These are phyloP conservation scores for Aspergillus cavernicola DNA, from an alignment of 495 filamentous ascomycete genomes.

Conservation along the genomic window DNA sequence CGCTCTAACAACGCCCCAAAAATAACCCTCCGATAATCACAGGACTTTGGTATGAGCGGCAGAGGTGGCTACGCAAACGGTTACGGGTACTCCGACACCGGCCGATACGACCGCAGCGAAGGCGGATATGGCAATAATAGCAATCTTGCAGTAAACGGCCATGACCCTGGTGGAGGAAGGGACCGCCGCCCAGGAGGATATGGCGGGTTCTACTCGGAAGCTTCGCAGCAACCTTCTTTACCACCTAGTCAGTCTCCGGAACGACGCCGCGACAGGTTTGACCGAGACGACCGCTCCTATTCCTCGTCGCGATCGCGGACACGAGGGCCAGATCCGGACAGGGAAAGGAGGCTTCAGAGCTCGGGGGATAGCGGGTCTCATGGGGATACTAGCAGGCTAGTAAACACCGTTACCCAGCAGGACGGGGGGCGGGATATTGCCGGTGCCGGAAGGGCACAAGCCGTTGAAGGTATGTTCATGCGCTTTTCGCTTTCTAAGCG, in stretches of 20 bases:
- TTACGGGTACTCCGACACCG: slow-evolving; percentile 41
- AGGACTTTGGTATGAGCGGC: slow-evolving; percentile 38
- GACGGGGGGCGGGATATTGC: slow-evolving; percentile 20
- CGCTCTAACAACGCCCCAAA: neutral
- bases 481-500: neutral
- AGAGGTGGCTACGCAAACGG: slow-evolving; percentile 41
- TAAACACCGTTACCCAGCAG: slow-evolving; percentile 21
- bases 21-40: neutral
- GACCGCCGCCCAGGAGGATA: slow-evolving; percentile 43
- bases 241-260: slow-evolving; percentile 33
- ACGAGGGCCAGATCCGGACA: slow-evolving; percentile 28
- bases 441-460: slow-evolving; percentile 23
- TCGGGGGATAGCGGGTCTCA: slow-evolving; percentile 26
- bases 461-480: slow-evolving; percentile 38
- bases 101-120: slow-evolving; percentile 38
- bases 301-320: slow-evolving; percentile 40
- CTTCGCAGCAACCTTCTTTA: slow-evolving; percentile 28
- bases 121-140: slow-evolving; percentile 33
- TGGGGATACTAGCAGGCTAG: slow-evolving; percentile 22
- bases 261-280: slow-evolving; percentile 32
- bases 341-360: slow-evolving; percentile 23
- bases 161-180: slow-evolving; percentile 26
- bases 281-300: slow-evolving; percentile 31
- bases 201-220: slow-evolving; percentile 41
- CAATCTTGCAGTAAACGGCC: slow-evolving; percentile 33